Evolutionary conservation across 176 grass and related monocot species (phyloP), one percentile per base, ranked within the genome.

Genomic region (Hyparrhenia diplandra): DNA sequence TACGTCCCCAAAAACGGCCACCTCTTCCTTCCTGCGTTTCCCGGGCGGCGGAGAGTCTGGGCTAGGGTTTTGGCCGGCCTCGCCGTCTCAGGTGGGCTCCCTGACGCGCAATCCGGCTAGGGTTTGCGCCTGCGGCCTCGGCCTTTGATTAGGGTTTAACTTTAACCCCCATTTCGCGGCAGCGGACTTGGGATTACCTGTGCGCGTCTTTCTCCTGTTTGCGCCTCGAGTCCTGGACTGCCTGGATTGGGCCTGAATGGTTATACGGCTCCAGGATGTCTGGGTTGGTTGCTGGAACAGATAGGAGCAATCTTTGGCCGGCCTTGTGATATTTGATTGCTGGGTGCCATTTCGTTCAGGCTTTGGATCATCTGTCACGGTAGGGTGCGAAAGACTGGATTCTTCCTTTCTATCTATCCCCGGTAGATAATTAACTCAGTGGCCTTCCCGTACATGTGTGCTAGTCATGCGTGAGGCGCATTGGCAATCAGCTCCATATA

Each of bases 61-160:
- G 34, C 40, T 85, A 81, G 87, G 87, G 77, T 89, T 89, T 85
- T 76, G 40, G 30, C 31, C 47, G 32, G 64, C 51, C 29, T 57
- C 25, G 6, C 57, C 58, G 29, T 20, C 28, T 47, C 13, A 7
- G 24, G 1, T 67, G 18, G 23, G 39, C 13, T 32, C 40, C 31
- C 24, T 3, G 16, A 30, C 59, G 4, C 35, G 54, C 83, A 71
- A 37, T 77, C 28, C 28, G 9, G 9, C 11, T 14, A 18, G 43
- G 55, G 32, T 35, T 30, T 34, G 40, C 23, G 20, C 13, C 54
- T 32, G 27, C 29, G 3, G 28, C 13, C 18, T 32, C 77, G n/a
- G 21, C n/a, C 73, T 24, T 13, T 28, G 10, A 20, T 24, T 71
- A 72, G 72, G 71, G 72, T 85, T 82, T 89, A 82, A 46, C 71